phyloP scores from a whole-genome alignment of 2,329 filamentous ascomycete species.

The Diaporthe sp. region DNA sequence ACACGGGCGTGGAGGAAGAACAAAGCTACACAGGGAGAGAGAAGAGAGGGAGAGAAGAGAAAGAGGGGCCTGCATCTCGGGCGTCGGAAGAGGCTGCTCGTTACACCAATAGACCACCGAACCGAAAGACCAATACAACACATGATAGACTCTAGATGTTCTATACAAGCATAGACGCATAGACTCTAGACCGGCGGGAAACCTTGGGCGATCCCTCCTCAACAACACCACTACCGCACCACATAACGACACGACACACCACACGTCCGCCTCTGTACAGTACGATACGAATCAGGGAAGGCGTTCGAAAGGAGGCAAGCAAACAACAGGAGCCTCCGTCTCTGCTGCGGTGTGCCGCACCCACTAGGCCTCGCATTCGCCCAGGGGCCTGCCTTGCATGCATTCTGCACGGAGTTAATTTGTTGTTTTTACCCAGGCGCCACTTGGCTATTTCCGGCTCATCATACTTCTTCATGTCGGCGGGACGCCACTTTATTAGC shows the following conservation, averaged over 20 bases:
- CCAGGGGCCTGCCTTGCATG: background rate
- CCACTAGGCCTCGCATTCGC: background rate
- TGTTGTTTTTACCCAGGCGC: background rate
- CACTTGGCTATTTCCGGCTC: background rate
- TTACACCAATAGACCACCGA: conserved; percentile 23
- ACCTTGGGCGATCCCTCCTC: background rate
- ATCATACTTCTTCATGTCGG: background rate
- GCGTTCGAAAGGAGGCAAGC: background rate
- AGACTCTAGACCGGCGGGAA: conserved; percentile 12
- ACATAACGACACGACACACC: background rate
- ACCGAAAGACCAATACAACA: background rate
- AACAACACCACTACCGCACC: background rate
- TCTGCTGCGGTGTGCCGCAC: conserved; percentile 8
- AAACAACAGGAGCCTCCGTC: background rate
- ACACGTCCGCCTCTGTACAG: background rate
- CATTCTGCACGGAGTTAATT: conserved; percentile 23
- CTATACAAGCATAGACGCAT: conserved; percentile 25
- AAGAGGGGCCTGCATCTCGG: background rate
- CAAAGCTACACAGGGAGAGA: background rate
- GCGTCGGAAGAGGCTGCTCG: conserved; percentile 9
- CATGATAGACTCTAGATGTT: conserved; percentile 25
- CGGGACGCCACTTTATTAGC: background rate
- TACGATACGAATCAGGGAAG: background rate
- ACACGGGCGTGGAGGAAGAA: background rate
- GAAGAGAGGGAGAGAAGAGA: background rate